These are phyloP conservation scores for Nepenthes alata DNA, from an alignment of 179 eudicot genomes.

Conservation along the genomic window DNA sequence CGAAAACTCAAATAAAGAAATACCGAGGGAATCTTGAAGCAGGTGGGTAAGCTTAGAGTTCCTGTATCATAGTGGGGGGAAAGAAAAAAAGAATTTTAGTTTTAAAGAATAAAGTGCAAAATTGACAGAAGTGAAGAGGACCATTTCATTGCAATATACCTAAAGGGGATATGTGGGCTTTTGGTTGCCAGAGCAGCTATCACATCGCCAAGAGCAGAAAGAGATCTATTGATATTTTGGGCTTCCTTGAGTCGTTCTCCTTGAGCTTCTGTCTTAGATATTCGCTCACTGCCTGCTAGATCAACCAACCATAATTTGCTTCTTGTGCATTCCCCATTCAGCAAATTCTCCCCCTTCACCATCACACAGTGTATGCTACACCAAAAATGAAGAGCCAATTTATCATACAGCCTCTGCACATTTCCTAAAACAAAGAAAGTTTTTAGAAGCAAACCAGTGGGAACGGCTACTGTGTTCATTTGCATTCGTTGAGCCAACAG, in stretches of 20 bases:
- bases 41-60: constrained; percentile 95
- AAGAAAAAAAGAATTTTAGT: background rate
- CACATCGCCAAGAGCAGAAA: constrained; percentile 94
- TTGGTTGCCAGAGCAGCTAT: constrained; percentile 82
- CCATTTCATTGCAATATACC: constrained; percentile 21
- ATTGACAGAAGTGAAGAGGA: no score
- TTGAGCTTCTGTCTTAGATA: constrained; percentile 87
- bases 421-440: background rate
- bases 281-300: constrained; percentile 89
- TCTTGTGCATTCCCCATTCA: constrained; percentile 73
- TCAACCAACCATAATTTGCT: constrained; percentile 96
- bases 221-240: constrained; percentile 83
- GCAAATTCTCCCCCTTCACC: constrained; percentile 80
- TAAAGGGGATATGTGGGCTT: constrained; percentile 77
- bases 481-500: constrained; percentile 83
- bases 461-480: constrained; percentile 95
- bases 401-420: background rate
- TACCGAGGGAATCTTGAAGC: constrained; percentile 98
- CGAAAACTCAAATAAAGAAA: background rate
- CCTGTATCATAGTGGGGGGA: constrained; percentile 26
- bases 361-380: constrained; percentile 94
- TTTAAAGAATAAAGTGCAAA: background rate
- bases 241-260: constrained; percentile 89
- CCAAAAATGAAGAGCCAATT: constrained; percentile 1
- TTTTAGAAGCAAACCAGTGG: constrained; percentile 49